Evolutionary conservation across 2,329 filamentous ascomycete species (phyloP).

Genomic region (Penicillium sp.): DNA sequence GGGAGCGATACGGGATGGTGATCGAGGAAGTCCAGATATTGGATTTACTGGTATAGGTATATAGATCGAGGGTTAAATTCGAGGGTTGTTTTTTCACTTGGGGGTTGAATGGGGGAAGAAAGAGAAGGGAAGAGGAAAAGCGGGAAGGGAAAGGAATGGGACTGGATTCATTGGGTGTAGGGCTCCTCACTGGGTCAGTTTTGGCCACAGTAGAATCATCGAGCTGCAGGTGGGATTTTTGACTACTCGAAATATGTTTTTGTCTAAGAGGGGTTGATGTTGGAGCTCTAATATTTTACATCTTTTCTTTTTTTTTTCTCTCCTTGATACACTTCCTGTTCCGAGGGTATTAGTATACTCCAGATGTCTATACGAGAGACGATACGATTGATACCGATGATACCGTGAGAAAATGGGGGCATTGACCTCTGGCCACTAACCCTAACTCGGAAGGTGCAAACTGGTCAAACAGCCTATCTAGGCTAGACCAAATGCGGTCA

Average conservation of each 20-base stretch:
- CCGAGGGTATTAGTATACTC: background rate
- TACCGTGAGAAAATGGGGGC: slow-evolving; percentile 1
- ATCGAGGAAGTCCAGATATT: background rate
- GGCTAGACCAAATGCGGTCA: slow-evolving; percentile 1
- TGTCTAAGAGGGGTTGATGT: background rate
- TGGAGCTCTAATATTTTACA: background rate
- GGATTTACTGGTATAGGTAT: slow-evolving; percentile 4
- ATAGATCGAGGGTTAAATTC: background rate
- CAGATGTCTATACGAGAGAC: background rate
- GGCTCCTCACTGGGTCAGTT: slow-evolving; percentile 13
- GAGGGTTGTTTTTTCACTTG: slow-evolving; percentile 1
- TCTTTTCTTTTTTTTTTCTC: background rate
- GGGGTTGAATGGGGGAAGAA: slow-evolving; percentile 13
- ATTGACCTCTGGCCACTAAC: background rate
- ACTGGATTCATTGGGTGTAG: slow-evolving; percentile 10
- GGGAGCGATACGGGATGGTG: slow-evolving; percentile 2
- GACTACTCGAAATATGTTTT: background rate
- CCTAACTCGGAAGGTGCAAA: background rate
- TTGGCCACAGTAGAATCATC: slow-evolving; percentile 15
- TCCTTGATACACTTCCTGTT: background rate
- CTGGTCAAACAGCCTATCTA: background rate
- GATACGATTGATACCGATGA: background rate
- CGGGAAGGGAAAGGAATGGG: slow-evolving; percentile 20
- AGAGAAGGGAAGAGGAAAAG: slow-evolving; percentile 17
- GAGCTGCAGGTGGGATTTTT: slow-evolving; percentile 7